Base-by-base conservation (phyloP, 108 stramenopile species). In the Nitzschia putrida region DNA sequence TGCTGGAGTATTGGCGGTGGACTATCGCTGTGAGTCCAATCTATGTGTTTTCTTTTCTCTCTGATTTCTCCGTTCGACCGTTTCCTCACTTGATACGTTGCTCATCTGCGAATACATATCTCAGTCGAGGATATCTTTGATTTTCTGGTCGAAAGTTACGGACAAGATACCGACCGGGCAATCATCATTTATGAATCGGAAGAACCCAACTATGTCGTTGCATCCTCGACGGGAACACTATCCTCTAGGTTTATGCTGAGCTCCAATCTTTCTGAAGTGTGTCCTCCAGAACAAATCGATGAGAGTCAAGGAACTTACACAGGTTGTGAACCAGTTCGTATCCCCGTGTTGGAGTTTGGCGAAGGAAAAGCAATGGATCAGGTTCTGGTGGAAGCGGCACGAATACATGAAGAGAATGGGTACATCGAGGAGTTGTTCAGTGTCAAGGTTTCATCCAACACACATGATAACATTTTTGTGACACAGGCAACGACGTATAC, bases 151-250 rank as follows among this genome's bases (percentile, higher is more conserved):
- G 57, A 74, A 10, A 59, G 53, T 42, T 80, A 79, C 66, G 61
- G 53, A 10, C 38, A 75, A 12, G 47, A 60, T 24, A 38, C 60
- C 1, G 53, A 39, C 16, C 65, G 64, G 3, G 51, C 66, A 0
- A 79, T 79, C 18, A 53, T 70, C 14, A 73, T 83, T 14, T 66
- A 69, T 12, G 83, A 83, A 64, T 76, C 59, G 18, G 24, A 53
- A 8, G 69, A 68, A 13, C 83, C 83, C 12, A 58, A 77, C 47
- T 72, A 77, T 53, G 37, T 83, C 5, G 73, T 83, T 69, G 83
- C 61, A 2, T 52, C 65, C 11, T 80, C 79, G 5, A 83, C 76
- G 2, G 79, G 72, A 39, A 68, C 59, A 16, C 25, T n/a, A n/a
- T 71, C 74, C n/a, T 21, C 61, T 2, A 66, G 34, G 11, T 58